Conservation (phyloP, 2,329 filamentous ascomycete genomes). For the Neofusicoccum umdonicola region DNA sequence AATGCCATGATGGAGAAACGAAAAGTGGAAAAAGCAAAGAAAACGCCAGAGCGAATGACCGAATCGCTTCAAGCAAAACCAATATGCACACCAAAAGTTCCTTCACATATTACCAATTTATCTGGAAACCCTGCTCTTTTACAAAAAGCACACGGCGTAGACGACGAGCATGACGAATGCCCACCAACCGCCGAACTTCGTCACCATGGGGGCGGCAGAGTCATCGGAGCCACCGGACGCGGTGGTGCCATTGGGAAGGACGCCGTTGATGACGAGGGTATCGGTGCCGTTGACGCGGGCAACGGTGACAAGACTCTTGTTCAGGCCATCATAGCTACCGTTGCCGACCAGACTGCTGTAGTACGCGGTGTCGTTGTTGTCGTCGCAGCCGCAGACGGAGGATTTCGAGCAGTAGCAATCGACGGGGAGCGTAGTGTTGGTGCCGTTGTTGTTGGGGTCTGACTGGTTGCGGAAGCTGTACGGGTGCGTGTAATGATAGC, state of each 20-base stretch:
- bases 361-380: constrained; percentile 58
- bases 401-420: constrained; percentile 60
- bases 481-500: constrained; percentile 59
- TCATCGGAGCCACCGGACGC: constrained; percentile 38
- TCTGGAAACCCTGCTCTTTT: background rate
- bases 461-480: constrained; percentile 52
- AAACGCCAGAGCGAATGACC: background rate
- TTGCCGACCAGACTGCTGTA: constrained; percentile 58
- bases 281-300: constrained; percentile 60
- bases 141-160: constrained; percentile 13
- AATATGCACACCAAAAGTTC: background rate
- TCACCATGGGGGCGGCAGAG: background rate
- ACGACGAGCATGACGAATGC: background rate
- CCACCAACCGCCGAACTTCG: constrained; percentile 10
- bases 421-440: constrained; percentile 61
- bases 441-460: constrained; percentile 42
- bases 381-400: constrained; percentile 65
- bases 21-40: background rate
- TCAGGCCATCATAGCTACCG: constrained; percentile 55
- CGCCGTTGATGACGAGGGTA: constrained; percentile 73
- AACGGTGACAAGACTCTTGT: constrained; percentile 62
- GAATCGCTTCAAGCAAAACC: background rate
- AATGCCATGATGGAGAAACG: background rate
- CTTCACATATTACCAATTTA: background rate
- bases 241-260: constrained; percentile 59